Conservation (phyloP, 2,329 filamentous ascomycete species). For the Fusarium poae region DNA sequence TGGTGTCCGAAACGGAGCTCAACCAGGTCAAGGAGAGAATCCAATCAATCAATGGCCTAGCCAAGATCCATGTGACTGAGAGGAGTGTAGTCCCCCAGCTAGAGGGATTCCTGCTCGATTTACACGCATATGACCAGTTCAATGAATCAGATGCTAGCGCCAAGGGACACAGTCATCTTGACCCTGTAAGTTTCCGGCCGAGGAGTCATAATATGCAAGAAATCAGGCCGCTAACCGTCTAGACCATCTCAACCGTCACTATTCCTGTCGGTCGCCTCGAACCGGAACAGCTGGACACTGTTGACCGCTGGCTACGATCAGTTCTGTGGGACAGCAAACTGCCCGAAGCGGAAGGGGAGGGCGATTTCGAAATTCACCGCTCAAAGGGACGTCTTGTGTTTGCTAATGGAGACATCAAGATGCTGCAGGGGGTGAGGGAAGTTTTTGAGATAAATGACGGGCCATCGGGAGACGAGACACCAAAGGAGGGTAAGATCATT, state of each 20-base stretch:
- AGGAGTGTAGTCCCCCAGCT: slow-evolving; percentile 84
- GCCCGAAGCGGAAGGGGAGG: slow-evolving; percentile 58
- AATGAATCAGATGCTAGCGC: slow-evolving; percentile 76
- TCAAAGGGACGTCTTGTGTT: slow-evolving; percentile 84
- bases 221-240: slow-evolving; percentile 30
- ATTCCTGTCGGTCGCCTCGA: slow-evolving; percentile 74
- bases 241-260: slow-evolving; percentile 88
- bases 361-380: slow-evolving; percentile 83
- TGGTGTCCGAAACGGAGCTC: slow-evolving; percentile 79
- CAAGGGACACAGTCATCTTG: slow-evolving; percentile 91
- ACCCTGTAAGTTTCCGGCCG: slow-evolving; percentile 72
- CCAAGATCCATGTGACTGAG: slow-evolving; percentile 84
- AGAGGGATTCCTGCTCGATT: slow-evolving; percentile 87
- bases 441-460: slow-evolving; percentile 90
- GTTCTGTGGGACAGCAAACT: slow-evolving; percentile 85
- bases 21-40: slow-evolving; percentile 78
- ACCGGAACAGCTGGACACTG: slow-evolving; percentile 66
- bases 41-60: slow-evolving; percentile 87
- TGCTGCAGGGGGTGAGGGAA: slow-evolving; percentile 92
- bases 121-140: slow-evolving; percentile 92
- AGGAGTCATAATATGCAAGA: not conserved
- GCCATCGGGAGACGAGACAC: slow-evolving; percentile 51
- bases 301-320: slow-evolving; percentile 86
- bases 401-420: slow-evolving; percentile 73
- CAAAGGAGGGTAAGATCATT: slow-evolving; percentile 68